A percentile compares a stretch with the other conserved stretches of the same genome.
These are phyloP conservation scores for Kwoniella botswanensis DNA, from an alignment of 768 basidiomycete species.

Conservation along the genomic window DNA sequence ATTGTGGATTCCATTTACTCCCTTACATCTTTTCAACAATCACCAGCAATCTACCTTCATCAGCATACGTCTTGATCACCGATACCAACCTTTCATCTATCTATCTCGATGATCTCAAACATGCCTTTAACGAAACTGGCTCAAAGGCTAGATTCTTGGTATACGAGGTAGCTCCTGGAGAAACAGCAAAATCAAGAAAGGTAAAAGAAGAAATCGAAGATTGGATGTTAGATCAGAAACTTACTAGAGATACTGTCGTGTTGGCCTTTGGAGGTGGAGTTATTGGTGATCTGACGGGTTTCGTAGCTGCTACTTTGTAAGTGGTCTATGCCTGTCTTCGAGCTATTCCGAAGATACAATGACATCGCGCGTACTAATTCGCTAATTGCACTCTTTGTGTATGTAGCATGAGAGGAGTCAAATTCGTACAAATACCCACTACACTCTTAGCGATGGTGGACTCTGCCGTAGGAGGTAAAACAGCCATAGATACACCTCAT, in stretches of 20 bases:
- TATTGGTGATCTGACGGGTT: slow-evolving; percentile 94
- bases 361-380: no score
- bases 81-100: slow-evolving; percentile 86
- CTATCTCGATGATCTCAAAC: slow-evolving; percentile 72
- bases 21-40: slow-evolving; percentile 74
- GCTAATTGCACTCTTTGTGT: no score
- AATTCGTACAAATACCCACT: slow-evolving; percentile 94
- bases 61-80: slow-evolving; percentile 88
- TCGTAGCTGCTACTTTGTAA: slow-evolving; percentile 95
- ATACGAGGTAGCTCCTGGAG: slow-evolving; percentile 84
- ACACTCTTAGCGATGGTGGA: slow-evolving; percentile 98
- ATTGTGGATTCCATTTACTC: slow-evolving; percentile 90
- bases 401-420: slow-evolving; percentile 91
- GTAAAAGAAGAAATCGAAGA: slow-evolving; percentile 95
- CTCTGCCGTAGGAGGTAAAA: slow-evolving; percentile 96
- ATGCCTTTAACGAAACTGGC: slow-evolving; percentile 60
- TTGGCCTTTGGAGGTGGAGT: slow-evolving; percentile 96
- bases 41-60: slow-evolving; percentile 71
- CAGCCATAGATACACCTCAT: slow-evolving; percentile 97
- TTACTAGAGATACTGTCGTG: slow-evolving; percentile 90
- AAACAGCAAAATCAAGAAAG: slow-evolving; percentile 86
- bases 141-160: slow-evolving; percentile 68
- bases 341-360: no score
- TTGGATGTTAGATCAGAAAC: slow-evolving; percentile 81
- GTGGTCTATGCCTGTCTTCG: slow-evolving; percentile 55